A percentile compares a stretch with the other conserved stretches of the same genome.
Conservation (phyloP, 2,329 filamentous ascomycete genomes). For the Aspergillus sp. region DNA sequence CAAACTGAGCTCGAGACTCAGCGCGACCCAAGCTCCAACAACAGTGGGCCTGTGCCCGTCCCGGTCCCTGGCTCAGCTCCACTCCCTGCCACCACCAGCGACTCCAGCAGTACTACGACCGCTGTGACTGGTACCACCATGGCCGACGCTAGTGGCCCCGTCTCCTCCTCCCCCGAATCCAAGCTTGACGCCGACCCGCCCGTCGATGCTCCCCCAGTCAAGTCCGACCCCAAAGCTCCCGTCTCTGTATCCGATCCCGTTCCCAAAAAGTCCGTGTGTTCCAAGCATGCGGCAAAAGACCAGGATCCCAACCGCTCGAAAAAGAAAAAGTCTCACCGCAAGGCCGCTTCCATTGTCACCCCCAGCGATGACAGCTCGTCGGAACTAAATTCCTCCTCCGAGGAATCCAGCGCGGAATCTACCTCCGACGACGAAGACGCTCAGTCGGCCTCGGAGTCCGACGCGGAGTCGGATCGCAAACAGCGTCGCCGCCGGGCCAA, state of each 20-base stretch:
- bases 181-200: constrained; percentile 35
- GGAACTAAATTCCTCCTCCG: constrained; percentile 21
- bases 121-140: constrained; percentile 22
- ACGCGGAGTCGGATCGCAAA: constrained; percentile 28
- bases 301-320: constrained; percentile 24
- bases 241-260: constrained; percentile 27
- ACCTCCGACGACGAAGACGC: constrained; percentile 17
- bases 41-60: not conserved
- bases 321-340: constrained; percentile 28
- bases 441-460: constrained; percentile 12
- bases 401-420: constrained; percentile 24
- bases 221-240: constrained; percentile 25
- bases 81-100: constrained; percentile 13
- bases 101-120: not conserved
- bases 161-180: constrained; percentile 25
- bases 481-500: constrained; percentile 41
- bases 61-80: constrained; percentile 15
- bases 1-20: constrained; percentile 20
- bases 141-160: constrained; percentile 30
- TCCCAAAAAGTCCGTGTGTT: constrained; percentile 32
- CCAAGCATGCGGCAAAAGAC: constrained; percentile 31
- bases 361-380: constrained; percentile 27
- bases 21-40: constrained; percentile 20
- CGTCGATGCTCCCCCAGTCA: constrained; percentile 29
- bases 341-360: constrained; percentile 20